Conservation (phyloP, 768 basidiomycete species). For the Lyophyllum shimeji region DNA sequence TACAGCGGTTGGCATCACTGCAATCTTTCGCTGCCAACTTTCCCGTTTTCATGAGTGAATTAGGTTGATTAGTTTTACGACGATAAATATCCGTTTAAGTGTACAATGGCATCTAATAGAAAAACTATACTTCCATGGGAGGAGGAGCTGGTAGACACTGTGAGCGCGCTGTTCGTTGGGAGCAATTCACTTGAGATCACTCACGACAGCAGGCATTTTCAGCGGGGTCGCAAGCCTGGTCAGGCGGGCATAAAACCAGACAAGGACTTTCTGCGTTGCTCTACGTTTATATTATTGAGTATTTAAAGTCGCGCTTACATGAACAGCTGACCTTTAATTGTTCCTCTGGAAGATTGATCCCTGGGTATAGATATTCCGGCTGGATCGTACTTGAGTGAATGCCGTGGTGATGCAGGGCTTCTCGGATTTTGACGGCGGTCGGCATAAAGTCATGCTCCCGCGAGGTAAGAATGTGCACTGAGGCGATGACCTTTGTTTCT, state of each 20-base stretch:
- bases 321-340: slow-evolving; percentile 41
- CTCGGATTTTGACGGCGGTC: slow-evolving; percentile 80
- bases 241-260: slow-evolving; percentile 70
- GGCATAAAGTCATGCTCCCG: slow-evolving; percentile 89
- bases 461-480: slow-evolving; percentile 89
- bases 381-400: slow-evolving; percentile 96
- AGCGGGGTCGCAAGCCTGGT: slow-evolving; percentile 62
- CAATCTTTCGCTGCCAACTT: slow-evolving; percentile 73
- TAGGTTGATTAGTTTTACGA: slow-evolving; percentile 20
- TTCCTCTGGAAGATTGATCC: slow-evolving; percentile 42
- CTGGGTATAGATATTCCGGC: slow-evolving; percentile 67
- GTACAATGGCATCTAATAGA: slow-evolving; percentile 9
- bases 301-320: background rate
- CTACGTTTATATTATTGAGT: slow-evolving; percentile 27
- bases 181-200: slow-evolving; percentile 27
- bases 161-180: background rate
- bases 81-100: slow-evolving; percentile 12
- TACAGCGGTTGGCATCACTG: slow-evolving; percentile 60
- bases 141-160: slow-evolving; percentile 41
- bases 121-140: slow-evolving; percentile 33
- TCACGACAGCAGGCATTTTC: slow-evolving; percentile 82
- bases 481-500: slow-evolving; percentile 92
- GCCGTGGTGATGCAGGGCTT: slow-evolving; percentile 83
- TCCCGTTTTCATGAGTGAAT: slow-evolving; percentile 57
- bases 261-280: slow-evolving; percentile 57